These are phyloP conservation scores for Coniochaeta sp. DNA, from an alignment of 2,329 filamentous ascomycete species.

Conservation along the genomic window DNA sequence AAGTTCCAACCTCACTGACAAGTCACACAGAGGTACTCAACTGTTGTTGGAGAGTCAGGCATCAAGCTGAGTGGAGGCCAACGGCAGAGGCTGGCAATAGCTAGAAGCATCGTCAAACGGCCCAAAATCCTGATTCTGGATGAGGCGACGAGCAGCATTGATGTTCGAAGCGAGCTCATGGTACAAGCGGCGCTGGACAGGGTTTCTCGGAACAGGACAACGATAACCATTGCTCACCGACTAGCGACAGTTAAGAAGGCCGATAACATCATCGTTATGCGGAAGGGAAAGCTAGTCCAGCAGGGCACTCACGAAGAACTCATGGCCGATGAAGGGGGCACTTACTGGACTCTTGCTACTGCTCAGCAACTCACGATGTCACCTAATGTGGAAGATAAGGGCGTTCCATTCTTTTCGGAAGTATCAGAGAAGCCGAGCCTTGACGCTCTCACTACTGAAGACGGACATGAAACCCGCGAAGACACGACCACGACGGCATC, in stretches of 20 bases:
- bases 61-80: slow-evolving; percentile 71
- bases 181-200: slow-evolving; percentile 21
- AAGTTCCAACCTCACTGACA: slow-evolving; percentile 4
- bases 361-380: slow-evolving; percentile 49
- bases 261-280: slow-evolving; percentile 69
- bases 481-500: not conserved
- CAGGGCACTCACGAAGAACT: slow-evolving; percentile 68
- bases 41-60: slow-evolving; percentile 70
- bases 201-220: slow-evolving; percentile 18
- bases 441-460: slow-evolving; percentile 26
- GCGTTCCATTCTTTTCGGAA: slow-evolving; percentile 15
- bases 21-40: slow-evolving; percentile 54
- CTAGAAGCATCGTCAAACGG: slow-evolving; percentile 19
- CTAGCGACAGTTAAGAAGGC: slow-evolving; percentile 68
- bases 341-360: slow-evolving; percentile 60
- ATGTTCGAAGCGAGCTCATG: slow-evolving; percentile 30
- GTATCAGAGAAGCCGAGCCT: slow-evolving; percentile 30
- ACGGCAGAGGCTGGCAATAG: slow-evolving; percentile 67
- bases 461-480: slow-evolving; percentile 8
- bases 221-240: slow-evolving; percentile 58
- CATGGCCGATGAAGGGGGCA: slow-evolving; percentile 47
- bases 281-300: slow-evolving; percentile 62
- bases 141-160: slow-evolving; percentile 38
- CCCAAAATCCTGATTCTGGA: slow-evolving; percentile 21
- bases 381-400: slow-evolving; percentile 24